These are phyloP conservation scores for Penstemon davidsonii DNA, from an alignment of 257 asterid species.

Conservation along the genomic window DNA sequence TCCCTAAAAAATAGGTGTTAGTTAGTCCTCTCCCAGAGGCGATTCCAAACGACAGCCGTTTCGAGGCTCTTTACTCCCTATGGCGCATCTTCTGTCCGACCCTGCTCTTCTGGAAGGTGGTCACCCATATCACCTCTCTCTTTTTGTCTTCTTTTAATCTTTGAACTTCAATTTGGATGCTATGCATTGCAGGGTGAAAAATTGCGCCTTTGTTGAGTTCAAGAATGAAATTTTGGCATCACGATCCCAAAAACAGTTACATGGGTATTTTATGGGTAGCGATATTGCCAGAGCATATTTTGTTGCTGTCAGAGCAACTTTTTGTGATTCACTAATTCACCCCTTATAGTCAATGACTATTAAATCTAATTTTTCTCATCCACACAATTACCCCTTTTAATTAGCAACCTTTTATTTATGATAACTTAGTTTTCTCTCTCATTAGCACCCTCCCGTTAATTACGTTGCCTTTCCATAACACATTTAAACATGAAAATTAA, in stretches of 20 bases:
- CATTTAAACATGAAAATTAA: too few relatives aligned
- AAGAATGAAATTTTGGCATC: conserved; percentile 59
- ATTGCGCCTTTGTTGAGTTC: conserved; percentile 81
- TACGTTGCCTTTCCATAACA: too few relatives aligned
- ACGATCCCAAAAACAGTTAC: conserved; percentile 71
- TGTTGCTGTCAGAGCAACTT: too few relatives aligned
- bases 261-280: conserved; percentile 46
- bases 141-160: background rate
- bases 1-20: conserved; percentile 27
- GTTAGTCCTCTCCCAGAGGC: conserved; percentile 90
- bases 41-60: conserved; percentile 59
- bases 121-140: background rate
- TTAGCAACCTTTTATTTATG: too few relatives aligned
- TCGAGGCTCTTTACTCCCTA: conserved; percentile 69
- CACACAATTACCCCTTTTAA: too few relatives aligned
- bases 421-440: too few relatives aligned
- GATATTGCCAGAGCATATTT: too few relatives aligned
- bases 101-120: conserved; percentile 60
- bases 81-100: conserved; percentile 74
- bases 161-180: background rate
- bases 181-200: conserved; percentile 46
- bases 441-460: too few relatives aligned
- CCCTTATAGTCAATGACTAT: too few relatives aligned
- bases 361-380: too few relatives aligned
- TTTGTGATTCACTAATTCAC: too few relatives aligned